Conservation (phyloP, 306 rosid species). For the Styphnolobium japonicum region DNA sequence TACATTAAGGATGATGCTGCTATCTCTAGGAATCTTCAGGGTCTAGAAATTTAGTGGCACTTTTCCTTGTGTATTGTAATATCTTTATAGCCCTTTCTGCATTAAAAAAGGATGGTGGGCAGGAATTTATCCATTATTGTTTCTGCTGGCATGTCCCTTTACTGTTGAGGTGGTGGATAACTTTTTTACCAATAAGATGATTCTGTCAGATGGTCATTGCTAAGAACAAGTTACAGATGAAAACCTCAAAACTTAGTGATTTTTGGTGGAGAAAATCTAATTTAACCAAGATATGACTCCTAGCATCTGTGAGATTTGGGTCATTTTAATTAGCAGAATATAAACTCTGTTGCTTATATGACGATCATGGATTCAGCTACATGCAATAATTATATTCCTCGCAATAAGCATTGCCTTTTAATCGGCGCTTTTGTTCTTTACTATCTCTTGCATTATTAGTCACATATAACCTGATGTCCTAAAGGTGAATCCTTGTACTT, state of each 20-base stretch:
- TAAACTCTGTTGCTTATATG: background rate
- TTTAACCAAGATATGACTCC: background rate
- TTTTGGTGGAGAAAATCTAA: background rate
- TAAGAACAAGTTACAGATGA: background rate
- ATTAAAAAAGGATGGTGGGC: background rate
- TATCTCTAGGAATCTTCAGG: background rate
- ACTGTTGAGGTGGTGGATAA: background rate
- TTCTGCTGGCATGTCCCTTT: background rate
- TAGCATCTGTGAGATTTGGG: background rate
- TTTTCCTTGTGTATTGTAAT: background rate
- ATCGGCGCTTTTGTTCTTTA: background rate
- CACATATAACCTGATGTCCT: background rate
- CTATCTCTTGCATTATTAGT: background rate
- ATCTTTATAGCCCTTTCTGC: background rate
- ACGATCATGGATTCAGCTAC: background rate
- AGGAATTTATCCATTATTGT: background rate
- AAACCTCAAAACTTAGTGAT: background rate
- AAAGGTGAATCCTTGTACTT: conserved; percentile 9
- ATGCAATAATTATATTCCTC: background rate
- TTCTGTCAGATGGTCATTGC: background rate
- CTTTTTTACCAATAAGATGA: background rate
- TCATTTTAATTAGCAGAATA: conserved; percentile 2
- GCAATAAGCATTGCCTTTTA: background rate
- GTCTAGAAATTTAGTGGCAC: background rate
- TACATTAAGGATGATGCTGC: background rate